These are phyloP conservation scores for Chaetomium sp. DNA, from an alignment of 2,329 filamentous ascomycete genomes.

Conservation along the genomic window DNA sequence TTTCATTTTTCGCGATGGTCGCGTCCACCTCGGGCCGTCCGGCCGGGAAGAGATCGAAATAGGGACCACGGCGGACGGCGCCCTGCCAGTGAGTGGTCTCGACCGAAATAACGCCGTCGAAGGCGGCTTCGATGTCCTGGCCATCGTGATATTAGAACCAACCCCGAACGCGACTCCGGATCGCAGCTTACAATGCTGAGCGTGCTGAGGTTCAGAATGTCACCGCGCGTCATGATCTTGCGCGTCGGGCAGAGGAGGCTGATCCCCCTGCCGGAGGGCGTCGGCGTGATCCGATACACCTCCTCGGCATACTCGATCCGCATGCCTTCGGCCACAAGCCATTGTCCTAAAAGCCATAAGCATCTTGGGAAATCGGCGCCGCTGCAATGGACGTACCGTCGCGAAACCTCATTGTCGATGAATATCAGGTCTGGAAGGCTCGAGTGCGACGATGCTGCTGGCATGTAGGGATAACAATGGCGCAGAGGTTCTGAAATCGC, in stretches of 20 bases:
- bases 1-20: slow-evolving; percentile 45
- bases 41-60: slow-evolving; percentile 60
- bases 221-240: slow-evolving; percentile 56
- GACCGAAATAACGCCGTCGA: slow-evolving; percentile 61
- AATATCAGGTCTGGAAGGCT: no score
- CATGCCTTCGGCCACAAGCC: slow-evolving; percentile 63
- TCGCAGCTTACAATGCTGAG: slow-evolving; percentile 50
- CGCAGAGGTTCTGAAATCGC: no score
- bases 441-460: no score
- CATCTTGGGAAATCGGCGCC: not conserved
- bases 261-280: slow-evolving; percentile 47
- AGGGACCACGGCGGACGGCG: slow-evolving; percentile 52
- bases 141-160: not conserved
- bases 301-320: slow-evolving; percentile 68
- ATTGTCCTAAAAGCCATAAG: slow-evolving; percentile 41
- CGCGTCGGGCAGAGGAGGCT: slow-evolving; percentile 60
- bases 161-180: not conserved
- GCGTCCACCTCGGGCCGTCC: slow-evolving; percentile 48
- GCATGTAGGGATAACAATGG: no score
- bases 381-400: slow-evolving; percentile 68
- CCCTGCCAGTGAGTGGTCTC: slow-evolving; percentile 62
- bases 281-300: slow-evolving; percentile 56
- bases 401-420: slow-evolving; percentile 63
- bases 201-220: slow-evolving; percentile 58
- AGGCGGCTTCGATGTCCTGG: slow-evolving; percentile 57